Base-by-base conservation (phyloP, 129 eudicot species). In the Tanacetum coccineum region DNA sequence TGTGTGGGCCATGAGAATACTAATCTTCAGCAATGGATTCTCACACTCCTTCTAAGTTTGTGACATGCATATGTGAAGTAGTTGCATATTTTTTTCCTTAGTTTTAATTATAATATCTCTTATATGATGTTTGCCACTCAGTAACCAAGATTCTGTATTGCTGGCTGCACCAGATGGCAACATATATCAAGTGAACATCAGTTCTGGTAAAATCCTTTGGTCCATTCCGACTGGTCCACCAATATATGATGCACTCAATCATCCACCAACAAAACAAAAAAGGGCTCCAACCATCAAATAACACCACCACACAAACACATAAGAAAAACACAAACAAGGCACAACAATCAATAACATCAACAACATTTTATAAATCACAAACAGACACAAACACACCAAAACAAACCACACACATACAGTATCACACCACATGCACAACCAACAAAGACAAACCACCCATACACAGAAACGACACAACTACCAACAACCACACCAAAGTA, bases 141-240 rank as follows among this genome's bases (percentile, higher is more conserved):
- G 94, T 67, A 80, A 63, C 72, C 82, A 74, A 69, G 84, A 85
- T 46, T 76, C 80, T 64, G 81, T 74, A 77, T 61, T 92, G 69
- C 78, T 92, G 81, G 96, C 83, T 75, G 86, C 90, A 62, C 90
- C 88, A 48, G 95, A 93, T 86, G 98, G 98, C 59, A 88, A 89
- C 10, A 66, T 93, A 69, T 82, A 82, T 70, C 75, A 84, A 42
- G 78, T 88, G 80, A 96, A 88, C 62, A 60, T 70, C 56, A 81
- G 72, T 67, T 71, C 92, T 10, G 78, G 83, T 52, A 79, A 79
- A 60, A 68, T 85, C 50, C 65, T 80, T 25, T 88, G 95, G 96
- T 84, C 96, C 11, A 81, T 88, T 62, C 71, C 82, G 1, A 84
- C 98, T 18, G 96, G 96, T 22, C 59, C 83, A 49, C 79, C 95